A percentile compares a stretch with the other conserved stretches of the same genome.
phyloP scores from a whole-genome alignment of 1,139 yeast genomes.

The Saccharomyces pastorianus region DNA sequence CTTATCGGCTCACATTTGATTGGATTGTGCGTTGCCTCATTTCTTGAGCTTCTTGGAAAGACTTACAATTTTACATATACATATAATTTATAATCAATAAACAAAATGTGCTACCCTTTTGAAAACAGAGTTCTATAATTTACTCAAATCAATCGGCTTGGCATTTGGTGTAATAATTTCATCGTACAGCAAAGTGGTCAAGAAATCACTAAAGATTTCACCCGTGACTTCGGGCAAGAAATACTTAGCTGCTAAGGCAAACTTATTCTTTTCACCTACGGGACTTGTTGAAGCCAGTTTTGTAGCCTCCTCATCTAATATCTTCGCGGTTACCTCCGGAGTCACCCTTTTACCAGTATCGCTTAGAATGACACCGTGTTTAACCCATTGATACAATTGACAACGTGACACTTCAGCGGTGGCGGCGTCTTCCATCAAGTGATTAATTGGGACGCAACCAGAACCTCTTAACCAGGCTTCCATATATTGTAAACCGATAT shows the following conservation, averaged over 20 bases:
- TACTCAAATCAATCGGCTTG: conserved; percentile 32
- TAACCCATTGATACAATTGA: conserved; percentile 74
- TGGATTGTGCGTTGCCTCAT: background rate
- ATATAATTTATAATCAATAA: background rate
- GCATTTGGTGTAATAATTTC: conserved; percentile 45
- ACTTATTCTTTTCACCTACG: conserved; percentile 41
- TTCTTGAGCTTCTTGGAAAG: background rate
- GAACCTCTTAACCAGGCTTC: conserved; percentile 75
- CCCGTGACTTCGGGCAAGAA: conserved; percentile 62
- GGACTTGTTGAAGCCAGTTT: conserved; percentile 39
- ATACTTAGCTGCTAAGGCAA: conserved; percentile 42
- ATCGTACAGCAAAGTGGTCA: conserved; percentile 59
- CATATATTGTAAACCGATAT: conserved; percentile 67
- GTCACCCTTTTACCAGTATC: conserved; percentile 52
- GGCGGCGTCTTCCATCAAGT: conserved; percentile 78
- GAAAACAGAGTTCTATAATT: conserved; percentile 17
- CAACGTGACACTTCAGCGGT: conserved; percentile 77
- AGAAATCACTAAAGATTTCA: conserved; percentile 59
- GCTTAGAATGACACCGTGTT: conserved; percentile 51
- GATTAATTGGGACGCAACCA: conserved; percentile 76
- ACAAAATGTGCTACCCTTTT: background rate
- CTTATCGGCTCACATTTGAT: background rate
- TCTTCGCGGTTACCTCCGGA: conserved; percentile 46
- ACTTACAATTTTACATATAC: background rate
- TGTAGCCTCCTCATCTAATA: conserved; percentile 53